Conservation (phyloP, 1,284 basidiomycete species). For the Malassezia slooffiae region DNA sequence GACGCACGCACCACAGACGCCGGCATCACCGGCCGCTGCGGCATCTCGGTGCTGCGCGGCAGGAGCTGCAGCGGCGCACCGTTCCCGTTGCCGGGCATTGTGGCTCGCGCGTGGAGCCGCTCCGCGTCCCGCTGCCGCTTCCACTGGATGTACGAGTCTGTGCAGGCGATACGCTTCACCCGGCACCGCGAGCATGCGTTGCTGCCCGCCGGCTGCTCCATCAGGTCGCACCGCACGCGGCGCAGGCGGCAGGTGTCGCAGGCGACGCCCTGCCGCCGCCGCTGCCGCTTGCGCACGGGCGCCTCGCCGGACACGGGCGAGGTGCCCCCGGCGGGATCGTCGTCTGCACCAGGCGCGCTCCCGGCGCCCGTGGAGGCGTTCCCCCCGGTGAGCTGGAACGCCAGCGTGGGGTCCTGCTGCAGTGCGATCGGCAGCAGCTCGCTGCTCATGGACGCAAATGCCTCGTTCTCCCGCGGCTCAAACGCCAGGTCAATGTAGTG, state of each 20-base stretch:
- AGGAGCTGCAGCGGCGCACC: conserved; percentile 3
- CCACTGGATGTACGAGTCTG: conserved; percentile 39
- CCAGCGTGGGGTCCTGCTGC: conserved; percentile 2
- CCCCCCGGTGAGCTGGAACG: conserved; percentile 1
- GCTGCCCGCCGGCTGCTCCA: conserved; percentile 32
- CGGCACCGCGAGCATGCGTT: conserved; percentile 40
- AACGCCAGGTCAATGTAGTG: conserved; percentile 27
- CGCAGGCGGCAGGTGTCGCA: conserved; percentile 43
- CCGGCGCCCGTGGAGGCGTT: no score
- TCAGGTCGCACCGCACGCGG: conserved; percentile 38
- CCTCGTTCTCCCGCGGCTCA: conserved; percentile 4
- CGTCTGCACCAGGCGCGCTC: no score
- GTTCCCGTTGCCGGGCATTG: conserved; percentile 1
- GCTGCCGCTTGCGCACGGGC: conserved; percentile 17
- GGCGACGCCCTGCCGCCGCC: conserved; percentile 43
- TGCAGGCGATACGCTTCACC: conserved; percentile 42
- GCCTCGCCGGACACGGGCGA: no score
- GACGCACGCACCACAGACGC: background rate
- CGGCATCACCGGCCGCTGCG: background rate
- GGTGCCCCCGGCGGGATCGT: no score
- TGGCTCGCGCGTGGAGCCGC: no score
- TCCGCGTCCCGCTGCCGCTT: conserved; percentile 19
- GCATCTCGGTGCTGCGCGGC: conserved; percentile 3
- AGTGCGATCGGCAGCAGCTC: conserved; percentile 2
- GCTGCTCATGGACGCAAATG: conserved; percentile 5